Evolutionary conservation across 1,139 yeast genomes (phyloP).

Genomic region (Yamadazyma triangularis): DNA sequence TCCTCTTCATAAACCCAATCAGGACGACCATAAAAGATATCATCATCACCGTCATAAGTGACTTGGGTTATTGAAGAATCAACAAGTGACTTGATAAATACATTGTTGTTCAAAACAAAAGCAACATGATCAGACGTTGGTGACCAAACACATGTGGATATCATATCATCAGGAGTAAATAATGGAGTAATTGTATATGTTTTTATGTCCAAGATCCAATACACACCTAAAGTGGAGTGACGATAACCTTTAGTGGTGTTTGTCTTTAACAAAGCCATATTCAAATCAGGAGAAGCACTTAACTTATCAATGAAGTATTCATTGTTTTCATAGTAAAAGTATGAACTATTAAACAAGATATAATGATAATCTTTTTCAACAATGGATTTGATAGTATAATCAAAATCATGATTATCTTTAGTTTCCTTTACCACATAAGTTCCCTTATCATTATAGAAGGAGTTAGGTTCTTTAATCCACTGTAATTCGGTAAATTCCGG

Average conservation of each 20-base stretch:
- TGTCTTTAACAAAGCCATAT: conserved; percentile 50
- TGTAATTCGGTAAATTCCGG: conserved; percentile 53
- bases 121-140: conserved; percentile 66
- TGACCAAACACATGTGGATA: conserved; percentile 67
- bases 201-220: conserved; percentile 49
- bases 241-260: conserved; percentile 61
- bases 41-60: conserved; percentile 46
- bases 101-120: conserved; percentile 60
- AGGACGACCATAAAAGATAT: conserved; percentile 52
- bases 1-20: conserved; percentile 67
- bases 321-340: conserved; percentile 33
- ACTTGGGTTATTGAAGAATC: conserved; percentile 24
- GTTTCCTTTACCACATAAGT: conserved; percentile 42
- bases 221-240: conserved; percentile 65
- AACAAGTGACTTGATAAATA: conserved; percentile 36
- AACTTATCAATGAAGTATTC: conserved; percentile 49
- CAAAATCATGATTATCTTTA: conserved; percentile 18
- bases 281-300: conserved; percentile 61
- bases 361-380: conserved; percentile 43
- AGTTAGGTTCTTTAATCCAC: conserved; percentile 57
- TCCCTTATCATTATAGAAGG: conserved; percentile 45
- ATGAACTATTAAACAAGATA: conserved; percentile 46
- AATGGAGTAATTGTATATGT: conserved; percentile 24
- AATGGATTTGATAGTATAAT: conserved; percentile 45
- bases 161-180: conserved; percentile 15